Percentiles rank a stretch among this genome's conserved stretches.
Conservation (phyloP, 1,139 yeast species). For the Saccharomycopsis crataegensis region DNA sequence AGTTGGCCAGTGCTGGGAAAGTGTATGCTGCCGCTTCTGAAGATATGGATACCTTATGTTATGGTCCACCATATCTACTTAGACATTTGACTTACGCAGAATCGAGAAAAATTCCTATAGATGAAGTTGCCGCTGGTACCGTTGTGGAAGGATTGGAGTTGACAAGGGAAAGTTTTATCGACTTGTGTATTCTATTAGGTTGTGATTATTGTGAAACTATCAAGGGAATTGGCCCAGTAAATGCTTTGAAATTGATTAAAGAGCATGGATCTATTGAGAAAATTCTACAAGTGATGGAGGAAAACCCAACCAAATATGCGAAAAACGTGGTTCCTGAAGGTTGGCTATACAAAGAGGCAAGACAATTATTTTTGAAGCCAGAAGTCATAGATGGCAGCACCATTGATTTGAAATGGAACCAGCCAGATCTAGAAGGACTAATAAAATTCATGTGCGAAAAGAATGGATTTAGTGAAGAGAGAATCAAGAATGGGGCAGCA, state of each 20-base stretch:
- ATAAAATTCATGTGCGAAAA: slow-evolving; percentile 63
- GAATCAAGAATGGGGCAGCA: slow-evolving; percentile 82
- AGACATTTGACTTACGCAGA: slow-evolving; percentile 92
- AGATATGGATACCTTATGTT: slow-evolving; percentile 97
- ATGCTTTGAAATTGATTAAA: slow-evolving; percentile 80
- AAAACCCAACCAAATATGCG: slow-evolving; percentile 48
- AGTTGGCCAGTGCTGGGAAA: slow-evolving; percentile 75
- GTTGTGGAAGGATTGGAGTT: slow-evolving; percentile 74
- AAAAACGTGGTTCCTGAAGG: slow-evolving; percentile 85
- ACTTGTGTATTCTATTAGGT: slow-evolving; percentile 85
- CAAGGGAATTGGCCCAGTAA: slow-evolving; percentile 91
- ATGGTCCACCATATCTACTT: slow-evolving; percentile 73
- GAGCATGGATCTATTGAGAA: slow-evolving; percentile 79
- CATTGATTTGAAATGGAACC: slow-evolving; percentile 63
- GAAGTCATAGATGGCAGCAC: slow-evolving; percentile 61
- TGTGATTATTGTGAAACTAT: slow-evolving; percentile 97
- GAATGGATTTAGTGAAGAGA: slow-evolving; percentile 86
- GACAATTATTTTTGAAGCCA: slow-evolving; percentile 74
- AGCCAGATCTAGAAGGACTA: slow-evolving; percentile 72
- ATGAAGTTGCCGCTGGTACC: slow-evolving; percentile 63
- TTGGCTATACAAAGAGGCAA: slow-evolving; percentile 90
- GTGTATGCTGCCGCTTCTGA: slow-evolving; percentile 98
- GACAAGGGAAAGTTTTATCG: slow-evolving; percentile 70
- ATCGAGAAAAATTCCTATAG: slow-evolving; percentile 86
- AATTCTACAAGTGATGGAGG: slow-evolving; percentile 56